Base-by-base conservation (phyloP, 345 rosid genomes). In the Salix brachista region DNA sequence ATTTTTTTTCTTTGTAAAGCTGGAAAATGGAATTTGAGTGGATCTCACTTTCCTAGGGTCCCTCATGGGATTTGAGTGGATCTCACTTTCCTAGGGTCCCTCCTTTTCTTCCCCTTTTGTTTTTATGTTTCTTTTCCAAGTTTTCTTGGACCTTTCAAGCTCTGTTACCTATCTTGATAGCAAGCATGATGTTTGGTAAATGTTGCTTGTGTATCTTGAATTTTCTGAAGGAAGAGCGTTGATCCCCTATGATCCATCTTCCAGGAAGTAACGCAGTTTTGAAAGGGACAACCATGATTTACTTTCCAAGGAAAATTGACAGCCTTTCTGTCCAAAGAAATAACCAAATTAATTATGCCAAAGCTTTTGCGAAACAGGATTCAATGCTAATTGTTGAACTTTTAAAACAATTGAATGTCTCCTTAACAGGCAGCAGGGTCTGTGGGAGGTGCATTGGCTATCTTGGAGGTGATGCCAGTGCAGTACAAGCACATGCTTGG, bases 371-470 rank as follows among this genome's bases (percentile, higher is more conserved):
- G 14, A 75, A 64, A 28, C 25, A 52, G 23, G 26, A 7, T 71
- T 21, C 9, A 34, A 52, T 28, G 32, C 30, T 4, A 66, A 39
- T 14, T 44, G 42, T 65, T 30, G 69, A 62, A 65, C 11, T 61
- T 28, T 23, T 23, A 5, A 34, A 65, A 75, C 64, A 39, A 71
- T 68, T 26, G 39, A 50, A 11, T 76, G 8, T 69, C 64, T 66
- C 37, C 65, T 64, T 84, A 74, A 26, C 90, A 93, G 99, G 97
- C 98, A 13, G 88, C 84, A 6, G 99, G 99, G 69, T 98, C 99
- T n/a, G 94, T 84, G 67, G 99, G 90, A 34, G 98, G 99, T 69
- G 98, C 91, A 14, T 36, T 88, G 86, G 91, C 97, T 9, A 84
- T 94, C 62, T 76, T 85, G 90, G 91, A 91, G 89, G 85, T 88